These are phyloP conservation scores for Plasmodium reichenowi DNA, from an alignment of 169 alveolate species.

Conservation along the genomic window DNA sequence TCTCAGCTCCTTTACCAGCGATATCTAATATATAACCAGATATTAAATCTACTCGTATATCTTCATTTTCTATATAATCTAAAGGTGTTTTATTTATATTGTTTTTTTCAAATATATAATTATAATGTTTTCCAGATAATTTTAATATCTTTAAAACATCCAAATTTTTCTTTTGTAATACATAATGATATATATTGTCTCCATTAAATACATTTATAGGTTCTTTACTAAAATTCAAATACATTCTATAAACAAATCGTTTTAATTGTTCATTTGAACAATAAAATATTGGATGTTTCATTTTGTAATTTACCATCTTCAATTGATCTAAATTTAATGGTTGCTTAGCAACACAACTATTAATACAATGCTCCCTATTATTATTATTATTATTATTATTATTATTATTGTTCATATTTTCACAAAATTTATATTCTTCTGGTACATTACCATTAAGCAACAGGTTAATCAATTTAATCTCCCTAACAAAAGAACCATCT, in stretches of 20 bases:
- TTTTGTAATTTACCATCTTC: slow-evolving; percentile 19
- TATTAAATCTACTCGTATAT: slow-evolving; percentile 75
- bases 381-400: background rate
- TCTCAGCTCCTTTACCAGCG: slow-evolving; percentile 84
- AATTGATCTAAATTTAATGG: background rate
- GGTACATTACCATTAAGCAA: background rate
- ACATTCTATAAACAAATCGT: slow-evolving; percentile 35
- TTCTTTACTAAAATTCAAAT: slow-evolving; percentile 66
- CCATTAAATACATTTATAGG: slow-evolving; percentile 79
- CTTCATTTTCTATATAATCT: slow-evolving; percentile 76
- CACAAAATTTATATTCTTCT: too few relatives aligned
- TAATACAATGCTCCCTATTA: background rate
- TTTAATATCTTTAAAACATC: slow-evolving; percentile 76
- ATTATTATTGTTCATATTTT: background rate
- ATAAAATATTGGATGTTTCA: slow-evolving; percentile 72
- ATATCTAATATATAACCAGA: slow-evolving; percentile 77
- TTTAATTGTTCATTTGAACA: slow-evolving; percentile 54
- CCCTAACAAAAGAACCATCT: slow-evolving; percentile 76
- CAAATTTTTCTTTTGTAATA: slow-evolving; percentile 76
- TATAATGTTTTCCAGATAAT: slow-evolving; percentile 66
- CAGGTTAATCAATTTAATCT: slow-evolving; percentile 6
- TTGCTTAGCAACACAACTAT: background rate
- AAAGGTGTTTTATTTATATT: slow-evolving; percentile 80
- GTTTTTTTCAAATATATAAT: slow-evolving; percentile 60
- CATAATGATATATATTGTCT: slow-evolving; percentile 83